Evolutionary conservation across 2,329 filamentous ascomycete species (phyloP).

Genomic region (Trichoderma sp.): DNA sequence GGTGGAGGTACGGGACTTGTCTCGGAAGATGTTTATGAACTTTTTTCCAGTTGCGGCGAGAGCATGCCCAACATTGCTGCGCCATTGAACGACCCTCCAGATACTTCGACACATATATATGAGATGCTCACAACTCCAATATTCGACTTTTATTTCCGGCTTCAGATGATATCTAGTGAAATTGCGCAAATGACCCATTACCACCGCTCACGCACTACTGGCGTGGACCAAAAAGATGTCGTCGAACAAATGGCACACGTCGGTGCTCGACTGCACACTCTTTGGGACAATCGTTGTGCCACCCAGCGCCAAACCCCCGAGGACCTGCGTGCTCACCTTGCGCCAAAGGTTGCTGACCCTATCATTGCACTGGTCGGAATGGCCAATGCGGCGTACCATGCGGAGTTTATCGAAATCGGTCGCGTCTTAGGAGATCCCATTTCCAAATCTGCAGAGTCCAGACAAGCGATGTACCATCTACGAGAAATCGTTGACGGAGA

Average conservation of each 20-base stretch:
- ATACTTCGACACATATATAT: conserved; percentile 20
- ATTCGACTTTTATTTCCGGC: conserved; percentile 26
- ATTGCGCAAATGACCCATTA: conserved; percentile 27
- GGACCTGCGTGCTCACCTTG: conserved; percentile 23
- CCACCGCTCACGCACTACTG: conserved; percentile 27
- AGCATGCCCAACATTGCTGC: background rate
- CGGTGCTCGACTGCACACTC: conserved; percentile 16
- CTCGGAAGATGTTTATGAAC: conserved; percentile 17
- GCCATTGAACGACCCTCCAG: background rate
- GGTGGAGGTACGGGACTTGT: conserved; percentile 24
- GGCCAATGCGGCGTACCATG: conserved; percentile 25
- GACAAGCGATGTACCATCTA: conserved; percentile 20
- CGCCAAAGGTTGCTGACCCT: conserved; percentile 20
- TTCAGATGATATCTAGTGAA: conserved; percentile 25
- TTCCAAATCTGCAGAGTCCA: conserved; percentile 22
- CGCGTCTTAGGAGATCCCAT: conserved; percentile 27
- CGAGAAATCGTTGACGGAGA: conserved; percentile 25
- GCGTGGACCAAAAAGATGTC: conserved; percentile 26
- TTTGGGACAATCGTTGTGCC: conserved; percentile 23
- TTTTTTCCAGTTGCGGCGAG: conserved; percentile 16
- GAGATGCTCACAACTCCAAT: conserved; percentile 23
- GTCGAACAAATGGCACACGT: conserved; percentile 19
- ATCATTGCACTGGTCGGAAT: conserved; percentile 25
- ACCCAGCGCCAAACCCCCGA: conserved; percentile 21
- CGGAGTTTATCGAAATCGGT: conserved; percentile 26